Base-by-base conservation (phyloP, 2,329 filamentous ascomycete genomes). In the Scorias spongiosa region DNA sequence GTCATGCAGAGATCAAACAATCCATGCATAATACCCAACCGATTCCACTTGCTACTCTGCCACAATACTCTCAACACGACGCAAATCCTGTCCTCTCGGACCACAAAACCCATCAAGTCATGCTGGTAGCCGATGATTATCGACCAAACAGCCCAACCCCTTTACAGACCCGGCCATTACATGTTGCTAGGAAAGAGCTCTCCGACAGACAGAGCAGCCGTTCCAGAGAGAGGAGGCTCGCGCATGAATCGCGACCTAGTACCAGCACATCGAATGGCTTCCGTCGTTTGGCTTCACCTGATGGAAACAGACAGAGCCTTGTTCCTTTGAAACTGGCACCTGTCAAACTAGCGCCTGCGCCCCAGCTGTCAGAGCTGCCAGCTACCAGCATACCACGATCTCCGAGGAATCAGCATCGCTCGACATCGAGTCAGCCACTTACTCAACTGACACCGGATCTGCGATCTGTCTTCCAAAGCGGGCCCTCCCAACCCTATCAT, bases 281-380 rank as follows among this genome's bases (percentile, higher is more conserved):
- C 26, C 50, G 54, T 40, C 54, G 50, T 10, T 41, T 57, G 8
- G 54, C 55, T n/a, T 48, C 48, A 39, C 51, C 59, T 2, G 55
- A 62, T 30, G 53, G 46, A 41, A 55, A 55, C 47, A 43, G 51
- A 42, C 42, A 56, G 54, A 50, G 49, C 12, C 48, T 57, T 15
- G 47, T 54, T 26, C 54, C 55, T n/a, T 42, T 57, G 34, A 50
- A 51, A 40, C 49, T 56, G 9, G 51, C 44, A 15, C 55, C 52
- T 7, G 54, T 58, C 8, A 49, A 54, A 2, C 47, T 54, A 38
- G 47, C 38, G 11, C 38, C 38, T 14, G 20, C 14, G 12, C 17
- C 34, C 12, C 17, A 17, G 4, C 4, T 37, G 12, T 17, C 34
- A 37, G 17, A 17, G 17, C 17, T 17, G 12, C 17, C 34, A 6